phyloP scores from a whole-genome alignment of 768 basidiomycete genomes.

The Clathrus columnatus region DNA sequence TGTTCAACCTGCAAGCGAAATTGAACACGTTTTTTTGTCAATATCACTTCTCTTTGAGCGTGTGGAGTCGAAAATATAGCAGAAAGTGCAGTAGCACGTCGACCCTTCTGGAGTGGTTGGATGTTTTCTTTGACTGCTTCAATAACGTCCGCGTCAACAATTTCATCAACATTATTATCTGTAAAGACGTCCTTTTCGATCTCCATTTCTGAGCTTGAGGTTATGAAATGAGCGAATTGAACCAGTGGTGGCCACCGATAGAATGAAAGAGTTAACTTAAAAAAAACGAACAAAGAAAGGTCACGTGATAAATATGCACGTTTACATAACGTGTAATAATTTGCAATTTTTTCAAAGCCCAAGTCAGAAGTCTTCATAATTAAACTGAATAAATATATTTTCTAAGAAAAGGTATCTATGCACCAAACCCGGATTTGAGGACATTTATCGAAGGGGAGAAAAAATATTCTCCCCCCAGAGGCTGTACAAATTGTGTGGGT shows the following conservation, averaged over 20 bases:
- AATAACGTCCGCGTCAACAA: constrained; percentile 74
- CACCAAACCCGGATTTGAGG: not conserved
- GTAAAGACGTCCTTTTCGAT: not conserved
- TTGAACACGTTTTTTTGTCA: constrained; percentile 53
- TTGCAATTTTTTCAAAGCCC: too few species aligned
- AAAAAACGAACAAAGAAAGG: too few species aligned
- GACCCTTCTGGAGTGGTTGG: constrained; percentile 71
- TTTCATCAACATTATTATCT: constrained; percentile 15
- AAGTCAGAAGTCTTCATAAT: too few species aligned
- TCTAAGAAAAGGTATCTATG: not conserved
- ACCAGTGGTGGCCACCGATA: too few species aligned
- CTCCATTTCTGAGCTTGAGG: too few species aligned
- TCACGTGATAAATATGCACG: too few species aligned
- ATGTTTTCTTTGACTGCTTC: constrained; percentile 85
- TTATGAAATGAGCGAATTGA: too few species aligned
- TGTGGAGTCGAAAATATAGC: constrained; percentile 69
- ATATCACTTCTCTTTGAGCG: constrained; percentile 61
- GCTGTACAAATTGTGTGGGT: constrained; percentile 28
- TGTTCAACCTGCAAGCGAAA: constrained; percentile 54
- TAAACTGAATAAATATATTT: not conserved
- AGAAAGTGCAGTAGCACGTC: constrained; percentile 70
- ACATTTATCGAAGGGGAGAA: constrained; percentile 31
- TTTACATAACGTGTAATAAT: too few species aligned
- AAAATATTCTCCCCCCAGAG: constrained; percentile 47
- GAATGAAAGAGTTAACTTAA: too few species aligned